phyloP scores from a whole-genome alignment of 1,284 basidiomycete genomes.

The Fomes fomentarius region DNA sequence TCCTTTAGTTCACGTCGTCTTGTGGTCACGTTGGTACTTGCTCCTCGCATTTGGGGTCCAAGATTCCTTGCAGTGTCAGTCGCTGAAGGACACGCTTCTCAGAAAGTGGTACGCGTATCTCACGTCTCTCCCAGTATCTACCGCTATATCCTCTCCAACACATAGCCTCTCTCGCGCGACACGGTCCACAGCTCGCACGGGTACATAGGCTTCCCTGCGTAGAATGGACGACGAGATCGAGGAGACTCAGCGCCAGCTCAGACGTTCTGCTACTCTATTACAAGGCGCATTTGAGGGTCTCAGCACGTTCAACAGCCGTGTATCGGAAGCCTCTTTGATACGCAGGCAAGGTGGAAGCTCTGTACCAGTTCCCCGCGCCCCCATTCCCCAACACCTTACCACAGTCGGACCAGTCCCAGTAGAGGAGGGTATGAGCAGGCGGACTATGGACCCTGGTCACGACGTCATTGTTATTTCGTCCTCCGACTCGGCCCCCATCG shows the following conservation, averaged over 20 bases:
- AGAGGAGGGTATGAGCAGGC: background rate
- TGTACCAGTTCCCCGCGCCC: background rate
- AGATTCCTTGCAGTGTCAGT: no score
- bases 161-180: background rate
- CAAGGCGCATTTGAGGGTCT: slow-evolving; percentile 21
- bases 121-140: no score
- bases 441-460: slow-evolving; percentile 32
- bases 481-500: slow-evolving; percentile 1
- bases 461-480: slow-evolving; percentile 32
- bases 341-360: slow-evolving; percentile 1
- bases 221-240: slow-evolving; percentile 21
- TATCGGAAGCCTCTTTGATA: slow-evolving; percentile 8
- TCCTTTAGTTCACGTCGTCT: no score
- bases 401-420: background rate
- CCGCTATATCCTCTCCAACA: background rate
- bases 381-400: background rate
- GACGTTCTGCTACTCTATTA: slow-evolving; percentile 17
- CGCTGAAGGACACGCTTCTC: no score
- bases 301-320: slow-evolving; percentile 14
- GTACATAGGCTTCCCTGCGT: background rate
- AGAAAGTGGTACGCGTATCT: no score
- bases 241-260: slow-evolving; percentile 20
- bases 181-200: background rate
- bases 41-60: no score
- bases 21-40: no score